Base-by-base conservation (phyloP, 805 yeast species). In the Monosporozyma aquatica region DNA sequence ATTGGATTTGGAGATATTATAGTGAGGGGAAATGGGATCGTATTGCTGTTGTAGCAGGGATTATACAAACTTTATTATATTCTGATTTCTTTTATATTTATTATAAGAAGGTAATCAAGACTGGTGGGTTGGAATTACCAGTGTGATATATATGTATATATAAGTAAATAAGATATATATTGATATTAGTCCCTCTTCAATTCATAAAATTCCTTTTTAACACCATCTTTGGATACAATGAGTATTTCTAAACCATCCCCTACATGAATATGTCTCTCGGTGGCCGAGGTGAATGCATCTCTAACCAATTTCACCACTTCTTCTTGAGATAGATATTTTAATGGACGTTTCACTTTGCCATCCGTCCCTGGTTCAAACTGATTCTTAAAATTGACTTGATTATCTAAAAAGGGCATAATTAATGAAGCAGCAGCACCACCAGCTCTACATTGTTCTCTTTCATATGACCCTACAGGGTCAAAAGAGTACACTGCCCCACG, bases 391-490 rank as follows among this genome's bases (percentile, higher is more conserved):
- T 87, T 86, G 48, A 92, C 98, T 70, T 92, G 98, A 64, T 89
- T 90, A 65, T 92, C 98, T 58, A 92, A 76, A 64, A 92, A 92
- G 4, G 98, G 98, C 94, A 89, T 87, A 52, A 92, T 87, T 66
- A 92, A 75, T 49, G 87, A 77, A 1, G 97, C 92, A 23, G 97
- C 97, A 11, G 97, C 92, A 34, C 98, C 98, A 50, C 95, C 97
- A 2, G 97, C 97, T 58, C 97, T 78, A 66, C 96, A 87, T 61
- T 89, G 95, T 63, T 89, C 97, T 56, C 96, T 78, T 67, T 92
- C 97, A 61, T 92, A 92, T 2, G 96, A 87, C 3, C 98, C 98
- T 44, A 92, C 95, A 1, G 97, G 97, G 62, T 92, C 98, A 62
- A 86, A 92, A 11, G 97, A 89, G 64, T 85, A 92, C 28, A 92